phyloP scores from a whole-genome alignment of 2,329 filamentous ascomycete genomes.

The Thelonectria blattea region DNA sequence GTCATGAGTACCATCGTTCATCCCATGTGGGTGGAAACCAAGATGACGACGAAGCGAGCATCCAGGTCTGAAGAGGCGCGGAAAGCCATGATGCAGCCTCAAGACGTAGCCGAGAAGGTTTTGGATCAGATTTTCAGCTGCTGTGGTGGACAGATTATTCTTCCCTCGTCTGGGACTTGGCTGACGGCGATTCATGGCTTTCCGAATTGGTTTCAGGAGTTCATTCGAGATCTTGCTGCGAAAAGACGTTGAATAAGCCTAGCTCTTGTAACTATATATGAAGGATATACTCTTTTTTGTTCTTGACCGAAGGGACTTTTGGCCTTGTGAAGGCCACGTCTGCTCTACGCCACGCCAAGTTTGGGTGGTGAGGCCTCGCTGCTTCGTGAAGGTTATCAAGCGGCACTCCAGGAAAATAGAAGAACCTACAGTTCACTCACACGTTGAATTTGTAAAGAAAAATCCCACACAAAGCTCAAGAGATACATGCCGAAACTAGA shows the following conservation, averaged over 20 bases:
- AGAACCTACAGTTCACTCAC: too few relatives aligned
- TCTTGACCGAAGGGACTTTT: background rate
- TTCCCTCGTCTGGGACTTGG: background rate
- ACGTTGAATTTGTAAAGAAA: too few relatives aligned
- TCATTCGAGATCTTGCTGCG: background rate
- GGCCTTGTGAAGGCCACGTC: background rate
- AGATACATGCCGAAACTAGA: too few relatives aligned
- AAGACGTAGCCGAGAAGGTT: background rate
- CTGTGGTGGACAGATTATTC: background rate
- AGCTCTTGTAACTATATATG: background rate
- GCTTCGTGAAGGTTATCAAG: too few relatives aligned
- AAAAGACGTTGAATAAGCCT: background rate
- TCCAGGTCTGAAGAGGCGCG: background rate
- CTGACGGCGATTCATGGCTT: background rate
- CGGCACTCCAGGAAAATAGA: too few relatives aligned
- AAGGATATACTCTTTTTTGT: background rate
- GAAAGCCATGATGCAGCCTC: background rate
- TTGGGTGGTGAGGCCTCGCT: too few relatives aligned
- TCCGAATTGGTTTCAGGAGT: constrained; percentile 5
- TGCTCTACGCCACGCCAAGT: too few relatives aligned
- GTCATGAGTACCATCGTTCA: constrained; percentile 69
- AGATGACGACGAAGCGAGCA: background rate
- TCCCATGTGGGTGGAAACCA: constrained; percentile 42
- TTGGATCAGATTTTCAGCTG: constrained; percentile 5
- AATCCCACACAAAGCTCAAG: too few relatives aligned